Evolutionary conservation across 768 basidiomycete genomes (phyloP), one percentile per base, ranked within the genome.

Genomic region (Boletus vinaceobasis): DNA sequence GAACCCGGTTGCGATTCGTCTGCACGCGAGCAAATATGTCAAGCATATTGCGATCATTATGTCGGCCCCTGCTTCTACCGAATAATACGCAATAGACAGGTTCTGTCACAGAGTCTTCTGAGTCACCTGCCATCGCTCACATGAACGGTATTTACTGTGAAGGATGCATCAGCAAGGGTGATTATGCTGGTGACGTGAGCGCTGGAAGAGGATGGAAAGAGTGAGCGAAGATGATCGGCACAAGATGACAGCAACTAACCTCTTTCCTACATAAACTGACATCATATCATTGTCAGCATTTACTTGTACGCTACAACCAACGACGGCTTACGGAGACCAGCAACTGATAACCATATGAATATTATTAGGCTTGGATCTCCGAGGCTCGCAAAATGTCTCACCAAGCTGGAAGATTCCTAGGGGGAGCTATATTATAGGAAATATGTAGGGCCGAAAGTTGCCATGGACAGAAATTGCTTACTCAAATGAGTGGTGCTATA

Each of bases 401-500:
- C 47, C 40, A 21, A 54, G 39, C 7, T 53, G 52, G 44, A 19
- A 53, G 9, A 53, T 38, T 9, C 39, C 53, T 7, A 49, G n/a
- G 7, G 53, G 46, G 21, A 54, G 40, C 53, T 54, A 10, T 10
- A 32, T 33, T 5, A 29, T 27, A 29, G 2, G 8, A 27, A 13
- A 21, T 54, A 5, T 33, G 19, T 15, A 40, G 32, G 26, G 8
- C 4, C 29, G 29, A 38, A 38, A 13, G 8, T 29, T 5, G 7
- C 39, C 33, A 17, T 11, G 6, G 1, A 33, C 3, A 21, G 2
- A 29, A 8, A 43, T 21, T 15, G 7, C 53, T 42, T 6, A 53
- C 52, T 45, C 52, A 53, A n/a, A 53, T 8, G 6, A 53, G 19
- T n/a, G 52, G 52, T 14, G 32, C 52, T 19, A 53, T 39, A 29